Evolutionary conservation across 1,284 basidiomycete species (phyloP).

Genomic region (Cerioporus squamosus): DNA sequence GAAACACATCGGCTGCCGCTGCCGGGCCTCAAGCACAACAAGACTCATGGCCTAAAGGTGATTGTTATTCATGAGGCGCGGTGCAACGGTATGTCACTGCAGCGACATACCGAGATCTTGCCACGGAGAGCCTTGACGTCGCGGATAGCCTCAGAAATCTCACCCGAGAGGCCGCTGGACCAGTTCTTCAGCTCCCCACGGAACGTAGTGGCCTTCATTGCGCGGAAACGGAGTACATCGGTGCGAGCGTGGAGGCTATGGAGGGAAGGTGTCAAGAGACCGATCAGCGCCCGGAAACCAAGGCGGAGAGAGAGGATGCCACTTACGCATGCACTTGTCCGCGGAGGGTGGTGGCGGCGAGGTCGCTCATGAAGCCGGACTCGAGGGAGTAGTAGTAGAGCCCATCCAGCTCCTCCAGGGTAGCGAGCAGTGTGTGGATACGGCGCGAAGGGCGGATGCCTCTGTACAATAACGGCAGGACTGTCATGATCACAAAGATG

Average conservation of each 20-base stretch:
- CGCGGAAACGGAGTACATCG: background rate
- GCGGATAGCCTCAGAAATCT: background rate
- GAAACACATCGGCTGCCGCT: too few species aligned
- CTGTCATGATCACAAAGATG: background rate
- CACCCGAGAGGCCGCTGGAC: background rate
- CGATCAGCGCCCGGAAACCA: background rate
- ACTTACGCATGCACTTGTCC: background rate
- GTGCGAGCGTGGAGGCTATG: background rate
- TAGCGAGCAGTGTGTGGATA: background rate
- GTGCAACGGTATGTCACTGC: background rate
- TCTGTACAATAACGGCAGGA: background rate
- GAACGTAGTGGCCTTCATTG: background rate
- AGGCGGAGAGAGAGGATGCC: too few species aligned
- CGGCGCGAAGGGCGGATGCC: background rate
- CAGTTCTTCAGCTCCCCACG: background rate
- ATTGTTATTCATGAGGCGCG: background rate
- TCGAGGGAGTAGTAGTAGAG: background rate
- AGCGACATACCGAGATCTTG: background rate
- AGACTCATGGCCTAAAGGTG: background rate
- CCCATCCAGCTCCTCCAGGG: background rate
- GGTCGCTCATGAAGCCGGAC: background rate
- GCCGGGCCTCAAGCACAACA: too few species aligned
- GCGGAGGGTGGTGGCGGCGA: background rate
- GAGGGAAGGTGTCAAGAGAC: background rate
- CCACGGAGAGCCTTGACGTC: background rate